These are phyloP conservation scores for Mycosarcoma maydis DNA, from an alignment of 1,284 basidiomycete genomes.

Conservation along the genomic window DNA sequence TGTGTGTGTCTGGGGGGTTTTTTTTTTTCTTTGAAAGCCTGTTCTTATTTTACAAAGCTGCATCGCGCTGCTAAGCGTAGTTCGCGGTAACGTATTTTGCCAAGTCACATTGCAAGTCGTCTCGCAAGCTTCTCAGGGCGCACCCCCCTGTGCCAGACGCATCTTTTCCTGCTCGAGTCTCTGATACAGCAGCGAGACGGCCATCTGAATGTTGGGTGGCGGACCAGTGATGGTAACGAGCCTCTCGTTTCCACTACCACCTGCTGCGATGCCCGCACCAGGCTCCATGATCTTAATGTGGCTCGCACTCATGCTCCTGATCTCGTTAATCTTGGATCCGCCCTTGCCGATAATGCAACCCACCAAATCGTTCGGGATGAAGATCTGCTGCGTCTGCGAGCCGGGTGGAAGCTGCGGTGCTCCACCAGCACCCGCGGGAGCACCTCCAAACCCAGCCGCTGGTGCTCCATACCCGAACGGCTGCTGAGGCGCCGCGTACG, in stretches of 20 bases:
- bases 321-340: constrained; percentile 98
- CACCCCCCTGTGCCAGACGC: constrained; percentile 50
- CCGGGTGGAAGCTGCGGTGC: constrained; percentile 70
- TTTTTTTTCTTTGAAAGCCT: too few species aligned
- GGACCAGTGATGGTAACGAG: constrained; percentile 74
- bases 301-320: constrained; percentile 89
- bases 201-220: constrained; percentile 93
- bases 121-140: constrained; percentile 2
- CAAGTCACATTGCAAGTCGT: too few species aligned
- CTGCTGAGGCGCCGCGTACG: constrained; percentile 24
- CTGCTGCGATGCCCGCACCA: constrained; percentile 64
- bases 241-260: constrained; percentile 68
- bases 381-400: constrained; percentile 96
- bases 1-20: too few species aligned
- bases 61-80: too few species aligned
- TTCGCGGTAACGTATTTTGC: too few species aligned
- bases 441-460: constrained; percentile 24
- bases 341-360: constrained; percentile 99
- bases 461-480: constrained; percentile 36
- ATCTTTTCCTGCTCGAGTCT: constrained; percentile 67
- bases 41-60: too few species aligned
- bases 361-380: constrained; percentile 96
- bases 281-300: constrained; percentile 99
- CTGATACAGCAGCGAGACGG: constrained; percentile 90
- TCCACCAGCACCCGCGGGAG: constrained; percentile 23